Conservation (phyloP, 139 green algal species). For the Chlamydomonas sphaeroides region DNA sequence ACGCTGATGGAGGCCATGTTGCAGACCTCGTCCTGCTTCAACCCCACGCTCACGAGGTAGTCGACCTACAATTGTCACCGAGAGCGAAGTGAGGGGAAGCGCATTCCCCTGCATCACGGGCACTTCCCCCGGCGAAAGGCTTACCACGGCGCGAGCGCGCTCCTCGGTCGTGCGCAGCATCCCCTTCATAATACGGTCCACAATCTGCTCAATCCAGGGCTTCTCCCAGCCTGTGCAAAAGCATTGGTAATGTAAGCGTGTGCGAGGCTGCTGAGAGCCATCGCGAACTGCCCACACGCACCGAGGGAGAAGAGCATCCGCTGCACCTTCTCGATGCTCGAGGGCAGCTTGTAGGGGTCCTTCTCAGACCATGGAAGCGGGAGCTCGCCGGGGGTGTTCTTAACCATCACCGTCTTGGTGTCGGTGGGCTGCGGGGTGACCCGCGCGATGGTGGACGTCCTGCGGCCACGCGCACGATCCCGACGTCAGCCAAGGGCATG, state of each 20-base stretch:
- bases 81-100: no score
- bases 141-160: conserved; percentile 64
- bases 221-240: conserved; percentile 67
- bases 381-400: conserved; percentile 58
- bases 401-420: conserved; percentile 61
- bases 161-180: conserved; percentile 70
- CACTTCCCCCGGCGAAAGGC: no score
- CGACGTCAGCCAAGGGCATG: neutral
- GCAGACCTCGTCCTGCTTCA: conserved; percentile 71
- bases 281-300: neutral
- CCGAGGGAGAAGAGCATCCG: conserved; percentile 56
- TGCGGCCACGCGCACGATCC: neutral
- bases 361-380: conserved; percentile 72
- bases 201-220: conserved; percentile 73
- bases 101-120: no score
- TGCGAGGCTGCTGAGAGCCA: neutral
- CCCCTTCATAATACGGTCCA: conserved; percentile 74
- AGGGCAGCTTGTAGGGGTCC: conserved; percentile 68
- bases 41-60: conserved; percentile 58
- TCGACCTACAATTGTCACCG: conserved; percentile 58
- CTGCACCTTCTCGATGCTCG: conserved; percentile 71
- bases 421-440: conserved; percentile 26
- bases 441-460: conserved; percentile 9
- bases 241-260: neutral
- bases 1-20: conserved; percentile 77